phyloP scores from a whole-genome alignment of 192 early-diverging fungal species.

The Coemansia nantahalensis region DNA sequence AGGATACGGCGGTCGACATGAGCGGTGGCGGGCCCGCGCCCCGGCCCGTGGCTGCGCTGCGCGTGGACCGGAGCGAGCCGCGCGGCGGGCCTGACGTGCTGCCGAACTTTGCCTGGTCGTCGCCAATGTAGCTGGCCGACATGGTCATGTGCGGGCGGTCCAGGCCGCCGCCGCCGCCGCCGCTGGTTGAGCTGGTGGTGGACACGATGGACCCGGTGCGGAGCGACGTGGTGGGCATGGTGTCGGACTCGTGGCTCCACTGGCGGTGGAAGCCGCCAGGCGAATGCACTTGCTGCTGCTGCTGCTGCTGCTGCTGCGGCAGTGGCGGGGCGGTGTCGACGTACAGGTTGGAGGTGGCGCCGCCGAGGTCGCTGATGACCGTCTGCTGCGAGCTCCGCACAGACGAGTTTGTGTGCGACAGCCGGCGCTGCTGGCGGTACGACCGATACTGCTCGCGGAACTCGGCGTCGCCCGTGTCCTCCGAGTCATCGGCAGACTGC shows the following conservation, averaged over 20 bases:
- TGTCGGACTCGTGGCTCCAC: constrained; percentile 29
- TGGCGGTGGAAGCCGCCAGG: constrained; percentile 18
- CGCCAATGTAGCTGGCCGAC: neutral
- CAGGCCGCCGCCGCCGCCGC: neutral
- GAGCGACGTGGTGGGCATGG: constrained; percentile 4
- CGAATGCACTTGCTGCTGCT: constrained; percentile 3
- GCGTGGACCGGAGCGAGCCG: constrained; percentile 42
- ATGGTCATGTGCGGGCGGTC: neutral
- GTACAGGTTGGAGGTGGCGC: neutral
- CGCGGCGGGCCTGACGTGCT: constrained; percentile 16
- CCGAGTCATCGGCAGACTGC: constrained; percentile 2
- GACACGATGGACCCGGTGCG: constrained; percentile 9
- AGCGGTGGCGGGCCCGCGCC: neutral
- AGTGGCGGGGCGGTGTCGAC: neutral
- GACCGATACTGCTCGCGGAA: constrained; percentile 46
- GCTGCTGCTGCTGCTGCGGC: no score
- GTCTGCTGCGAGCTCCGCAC: constrained; percentile 41
- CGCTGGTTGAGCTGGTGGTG: constrained; percentile 8
- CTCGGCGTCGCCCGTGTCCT: constrained; percentile 20
- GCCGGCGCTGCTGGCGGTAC: constrained; percentile 47
- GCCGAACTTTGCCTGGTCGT: constrained; percentile 2
- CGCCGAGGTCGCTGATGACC: constrained; percentile 28
- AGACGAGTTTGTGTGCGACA: constrained; percentile 35
- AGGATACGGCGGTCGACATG: neutral
- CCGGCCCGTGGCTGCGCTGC: constrained; percentile 28